Conservation (phyloP, 1,284 basidiomycete species). For the Cutaneotrichosporon sp. region DNA sequence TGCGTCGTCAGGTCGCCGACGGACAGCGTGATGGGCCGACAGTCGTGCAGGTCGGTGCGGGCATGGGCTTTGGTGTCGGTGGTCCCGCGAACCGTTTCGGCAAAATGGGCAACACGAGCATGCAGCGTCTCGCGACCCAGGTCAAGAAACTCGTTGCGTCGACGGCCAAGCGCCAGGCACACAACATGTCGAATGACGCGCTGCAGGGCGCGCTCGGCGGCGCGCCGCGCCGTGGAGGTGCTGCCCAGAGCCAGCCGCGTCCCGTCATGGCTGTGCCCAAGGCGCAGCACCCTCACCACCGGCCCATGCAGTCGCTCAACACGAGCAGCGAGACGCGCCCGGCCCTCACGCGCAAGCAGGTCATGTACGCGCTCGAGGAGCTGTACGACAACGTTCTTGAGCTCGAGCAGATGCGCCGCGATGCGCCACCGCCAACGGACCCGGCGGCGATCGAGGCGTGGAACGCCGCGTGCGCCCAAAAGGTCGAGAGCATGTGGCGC, state of each 20-base stretch:
- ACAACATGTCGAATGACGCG: slow-evolving; percentile 52
- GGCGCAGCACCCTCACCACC: slow-evolving; percentile 48
- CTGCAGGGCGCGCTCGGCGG: slow-evolving; percentile 97
- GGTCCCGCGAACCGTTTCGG: slow-evolving; percentile 55
- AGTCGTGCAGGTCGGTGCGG: slow-evolving; percentile 68
- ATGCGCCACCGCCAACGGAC: slow-evolving; percentile 57
- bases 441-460: slow-evolving; percentile 60
- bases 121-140: slow-evolving; percentile 95
- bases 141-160: slow-evolving; percentile 94
- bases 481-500: slow-evolving; percentile 71
- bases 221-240: slow-evolving; percentile 63
- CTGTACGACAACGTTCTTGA: slow-evolving; percentile 80
- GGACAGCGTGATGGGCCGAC: slow-evolving; percentile 7
- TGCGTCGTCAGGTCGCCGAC: slow-evolving; percentile 61
- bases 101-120: slow-evolving; percentile 65
- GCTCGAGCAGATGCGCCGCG: slow-evolving; percentile 78
- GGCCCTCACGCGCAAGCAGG: slow-evolving; percentile 71
- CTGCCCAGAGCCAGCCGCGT: slow-evolving; percentile 62
- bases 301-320: slow-evolving; percentile 46
- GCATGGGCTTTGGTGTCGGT: slow-evolving; percentile 75
- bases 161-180: slow-evolving; percentile 77
- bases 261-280: slow-evolving; percentile 77
- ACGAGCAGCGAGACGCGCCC: slow-evolving; percentile 50
- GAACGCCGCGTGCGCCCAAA: slow-evolving; percentile 55
- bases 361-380: slow-evolving; percentile 73